Evolutionary conservation across 495 filamentous ascomycete genomes (phyloP).

Genomic region (Penicillium lagena): DNA sequence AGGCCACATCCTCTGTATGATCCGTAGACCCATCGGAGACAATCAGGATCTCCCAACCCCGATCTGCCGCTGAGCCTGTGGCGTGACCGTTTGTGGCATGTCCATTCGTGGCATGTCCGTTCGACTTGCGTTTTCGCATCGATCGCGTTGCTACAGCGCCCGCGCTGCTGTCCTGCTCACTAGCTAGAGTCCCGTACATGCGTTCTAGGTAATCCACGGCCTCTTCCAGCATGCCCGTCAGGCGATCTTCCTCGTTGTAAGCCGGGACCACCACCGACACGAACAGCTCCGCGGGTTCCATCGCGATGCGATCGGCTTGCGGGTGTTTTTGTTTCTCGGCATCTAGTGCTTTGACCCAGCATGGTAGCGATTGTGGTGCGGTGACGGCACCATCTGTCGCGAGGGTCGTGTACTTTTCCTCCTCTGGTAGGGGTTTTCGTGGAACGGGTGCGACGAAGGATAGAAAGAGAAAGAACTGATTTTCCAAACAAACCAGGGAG

Average conservation of each 20-base stretch:
- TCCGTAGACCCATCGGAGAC: constrained; percentile 92
- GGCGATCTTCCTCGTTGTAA: constrained; percentile 84
- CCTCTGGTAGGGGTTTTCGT: constrained; percentile 64
- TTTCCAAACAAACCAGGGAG: not conserved
- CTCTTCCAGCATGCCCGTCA: constrained; percentile 81
- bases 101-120: constrained; percentile 18
- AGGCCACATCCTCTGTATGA: constrained; percentile 69
- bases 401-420: constrained; percentile 80
- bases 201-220: constrained; percentile 78
- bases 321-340: constrained; percentile 40
- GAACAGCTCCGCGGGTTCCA: constrained; percentile 51
- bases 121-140: constrained; percentile 27
- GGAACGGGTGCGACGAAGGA: constrained; percentile 75
- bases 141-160: constrained; percentile 12
- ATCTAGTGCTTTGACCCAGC: constrained; percentile 72
- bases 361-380: constrained; percentile 59
- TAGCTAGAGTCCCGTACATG: constrained; percentile 54
- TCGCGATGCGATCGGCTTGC: constrained; percentile 9
- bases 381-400: constrained; percentile 56
- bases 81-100: constrained; percentile 14
- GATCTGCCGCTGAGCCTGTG: constrained; percentile 13
- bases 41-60: constrained; percentile 91
- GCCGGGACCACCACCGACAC: constrained; percentile 91
- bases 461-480: constrained; percentile 65
- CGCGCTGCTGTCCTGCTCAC: not conserved